Percentiles rank a stretch among this genome's conserved stretches.
Evolutionary conservation across 768 basidiomycete species (phyloP).

Genomic region (Leccinellum albellum): DNA sequence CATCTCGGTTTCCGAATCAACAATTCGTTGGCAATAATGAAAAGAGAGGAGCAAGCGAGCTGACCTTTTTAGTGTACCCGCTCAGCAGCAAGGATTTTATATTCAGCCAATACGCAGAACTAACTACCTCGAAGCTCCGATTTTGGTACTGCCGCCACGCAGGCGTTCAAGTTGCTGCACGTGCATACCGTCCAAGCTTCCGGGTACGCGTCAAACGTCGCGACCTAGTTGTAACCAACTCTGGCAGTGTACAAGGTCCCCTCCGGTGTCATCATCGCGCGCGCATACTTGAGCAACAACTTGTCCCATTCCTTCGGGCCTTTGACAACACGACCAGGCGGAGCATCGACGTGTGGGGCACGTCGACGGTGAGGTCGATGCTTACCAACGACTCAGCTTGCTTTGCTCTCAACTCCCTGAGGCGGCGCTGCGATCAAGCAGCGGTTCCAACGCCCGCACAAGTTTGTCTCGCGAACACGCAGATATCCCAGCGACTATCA

Average conservation of each 20-base stretch:
- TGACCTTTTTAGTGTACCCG: constrained; percentile 28
- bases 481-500: constrained; percentile 81
- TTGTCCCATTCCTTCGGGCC: constrained; percentile 86
- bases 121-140: not conserved
- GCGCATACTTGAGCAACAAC: constrained; percentile 79
- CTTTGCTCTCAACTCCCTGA: constrained; percentile 59
- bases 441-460: constrained; percentile 52
- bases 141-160: not conserved
- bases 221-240: constrained; percentile 48
- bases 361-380: constrained; percentile 76
- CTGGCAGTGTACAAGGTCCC: constrained; percentile 76
- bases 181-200: not conserved
- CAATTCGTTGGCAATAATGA: not conserved
- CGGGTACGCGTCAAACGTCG: not conserved
- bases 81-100: not conserved
- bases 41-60: not conserved
- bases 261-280: constrained; percentile 65
- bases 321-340: too few relatives aligned
- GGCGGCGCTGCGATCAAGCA: constrained; percentile 36
- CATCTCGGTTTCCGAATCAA: constrained; percentile 19
- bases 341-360: constrained; percentile 52
- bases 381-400: constrained; percentile 78
- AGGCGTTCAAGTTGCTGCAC: not conserved
- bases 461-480: constrained; percentile 49
- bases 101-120: not conserved